Percentiles rank a stretch among this genome's conserved stretches.
Conservation (phyloP, 305 asterid species). For the Fraxinus floribunda region DNA sequence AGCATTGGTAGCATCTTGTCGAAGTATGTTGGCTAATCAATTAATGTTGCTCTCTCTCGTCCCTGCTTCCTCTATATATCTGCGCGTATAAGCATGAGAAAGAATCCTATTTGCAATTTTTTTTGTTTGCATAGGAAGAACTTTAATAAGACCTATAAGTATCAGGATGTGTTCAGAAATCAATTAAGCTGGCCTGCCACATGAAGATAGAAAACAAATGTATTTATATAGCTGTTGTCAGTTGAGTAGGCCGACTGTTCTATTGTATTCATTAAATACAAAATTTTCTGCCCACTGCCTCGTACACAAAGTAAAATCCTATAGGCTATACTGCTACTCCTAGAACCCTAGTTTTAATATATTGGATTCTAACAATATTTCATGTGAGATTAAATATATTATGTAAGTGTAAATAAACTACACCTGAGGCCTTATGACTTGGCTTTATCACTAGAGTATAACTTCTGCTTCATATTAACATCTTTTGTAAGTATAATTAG, state of each 20-base stretch:
- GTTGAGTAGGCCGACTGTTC: not conserved
- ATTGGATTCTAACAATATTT: not conserved
- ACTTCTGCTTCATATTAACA: not conserved
- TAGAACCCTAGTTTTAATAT: not conserved
- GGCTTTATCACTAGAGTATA: not conserved
- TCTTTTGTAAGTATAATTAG: not conserved
- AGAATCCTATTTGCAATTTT: not conserved
- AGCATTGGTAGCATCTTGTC: conserved; percentile 68
- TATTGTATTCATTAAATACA: not conserved
- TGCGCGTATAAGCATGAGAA: not conserved
- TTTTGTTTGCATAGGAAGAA: not conserved
- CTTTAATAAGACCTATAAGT: not conserved
- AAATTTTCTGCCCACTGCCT: not conserved
- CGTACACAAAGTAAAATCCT: not conserved
- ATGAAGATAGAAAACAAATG: not conserved
- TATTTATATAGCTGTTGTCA: not conserved
- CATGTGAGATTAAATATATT: not conserved
- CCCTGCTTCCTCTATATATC: not conserved
- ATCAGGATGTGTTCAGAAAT: not conserved
- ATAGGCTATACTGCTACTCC: not conserved
- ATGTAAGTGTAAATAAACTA: not conserved
- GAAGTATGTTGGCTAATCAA: conserved; percentile 37
- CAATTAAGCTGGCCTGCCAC: not conserved
- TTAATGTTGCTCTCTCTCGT: not conserved
- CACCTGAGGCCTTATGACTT: not conserved